Base-by-base conservation (phyloP, 2,329 filamentous ascomycete genomes). In the Diaporthe batatas region DNA sequence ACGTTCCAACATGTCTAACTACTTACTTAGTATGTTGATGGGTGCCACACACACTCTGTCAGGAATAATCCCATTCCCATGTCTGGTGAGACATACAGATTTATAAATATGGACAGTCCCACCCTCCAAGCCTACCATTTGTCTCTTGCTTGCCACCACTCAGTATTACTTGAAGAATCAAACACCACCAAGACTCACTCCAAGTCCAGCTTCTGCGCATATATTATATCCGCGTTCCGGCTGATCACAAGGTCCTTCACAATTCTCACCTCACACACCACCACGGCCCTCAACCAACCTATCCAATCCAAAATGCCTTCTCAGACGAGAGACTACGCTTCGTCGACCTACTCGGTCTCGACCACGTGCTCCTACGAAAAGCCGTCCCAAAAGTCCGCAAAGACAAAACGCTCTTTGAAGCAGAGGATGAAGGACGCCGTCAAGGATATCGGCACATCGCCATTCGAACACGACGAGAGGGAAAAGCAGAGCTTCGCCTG, bases 361-460 rank as follows among this genome's bases (percentile, higher is more conserved):
- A 77, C 78, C 34, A 79, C 80, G 62, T 78, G 76, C 77, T 81
- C 79, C 36, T 78, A 77, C 77, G 68, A 72, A 72, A 82, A 82
- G 74, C 75, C 79, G 54, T 12, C 72, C 23, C 62, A 72, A 21
- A 29, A 53, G 12, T 18, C 65, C n/a, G 36, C 59, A 25, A 65
- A 71, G 42, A 39, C 74, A 18, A 76, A 74, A 29, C 55, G 70
- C 11, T 74, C 73, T 32, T 29, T 73, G 32, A 67, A 39, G 32
- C 71, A 73, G 34, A 71, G 72, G 14, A 25, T 76, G 1, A 75
- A 75, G 70, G 62, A 44, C 12, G 69, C 58, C 16, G 32, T 75
- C 21, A 75, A 75, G 71, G 74, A 76, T 25, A 53, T 75, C 53
- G 74, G 74, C n/a, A 68, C 71, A 25, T 72, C 72, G 25, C 72